Percentiles rank a stretch among this genome's conserved stretches.
These are phyloP conservation scores for Ganoderma leucocontextum DNA, from an alignment of 1,284 basidiomycete species.

Conservation along the genomic window DNA sequence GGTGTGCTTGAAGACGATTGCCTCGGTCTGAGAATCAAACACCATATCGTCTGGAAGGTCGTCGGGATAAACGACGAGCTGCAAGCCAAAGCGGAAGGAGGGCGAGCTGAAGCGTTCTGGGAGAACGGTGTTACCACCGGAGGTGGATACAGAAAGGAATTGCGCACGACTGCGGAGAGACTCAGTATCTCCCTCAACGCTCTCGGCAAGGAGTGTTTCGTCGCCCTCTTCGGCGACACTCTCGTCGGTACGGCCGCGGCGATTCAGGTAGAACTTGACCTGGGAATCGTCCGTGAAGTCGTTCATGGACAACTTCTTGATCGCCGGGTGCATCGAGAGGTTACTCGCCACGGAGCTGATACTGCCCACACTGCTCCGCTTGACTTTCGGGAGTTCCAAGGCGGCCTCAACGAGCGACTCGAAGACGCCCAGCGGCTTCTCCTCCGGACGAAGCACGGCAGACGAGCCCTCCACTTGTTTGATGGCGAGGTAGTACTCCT, in stretches of 20 bases:
- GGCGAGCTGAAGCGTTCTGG: slow-evolving; percentile 83
- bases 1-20: slow-evolving; percentile 84
- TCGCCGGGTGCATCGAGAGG: slow-evolving; percentile 92
- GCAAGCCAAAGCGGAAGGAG: slow-evolving; percentile 84
- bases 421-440: slow-evolving; percentile 88
- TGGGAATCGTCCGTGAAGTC: slow-evolving; percentile 97
- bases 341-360: slow-evolving; percentile 93
- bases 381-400: slow-evolving; percentile 86
- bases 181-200: slow-evolving; percentile 41
- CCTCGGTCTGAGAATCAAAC: slow-evolving; percentile 92
- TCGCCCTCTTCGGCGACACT: slow-evolving; percentile 53
- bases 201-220: slow-evolving; percentile 58
- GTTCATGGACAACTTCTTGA: slow-evolving; percentile 92
- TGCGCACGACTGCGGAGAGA: slow-evolving; percentile 42
- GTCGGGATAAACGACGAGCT: slow-evolving; percentile 85
- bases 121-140: slow-evolving; percentile 52
- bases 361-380: slow-evolving; percentile 91
- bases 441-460: slow-evolving; percentile 71
- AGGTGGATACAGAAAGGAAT: slow-evolving; percentile 55
- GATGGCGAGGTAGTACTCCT: slow-evolving; percentile 90
- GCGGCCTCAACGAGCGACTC: slow-evolving; percentile 83
- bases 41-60: slow-evolving; percentile 94
- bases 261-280: slow-evolving; percentile 95
- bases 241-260: slow-evolving; percentile 50
- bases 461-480: slow-evolving; percentile 92